Percentiles rank a stretch among this genome's conserved stretches.
Conservation (phyloP, 2,329 filamentous ascomycete species). For the Orbilia javanica region DNA sequence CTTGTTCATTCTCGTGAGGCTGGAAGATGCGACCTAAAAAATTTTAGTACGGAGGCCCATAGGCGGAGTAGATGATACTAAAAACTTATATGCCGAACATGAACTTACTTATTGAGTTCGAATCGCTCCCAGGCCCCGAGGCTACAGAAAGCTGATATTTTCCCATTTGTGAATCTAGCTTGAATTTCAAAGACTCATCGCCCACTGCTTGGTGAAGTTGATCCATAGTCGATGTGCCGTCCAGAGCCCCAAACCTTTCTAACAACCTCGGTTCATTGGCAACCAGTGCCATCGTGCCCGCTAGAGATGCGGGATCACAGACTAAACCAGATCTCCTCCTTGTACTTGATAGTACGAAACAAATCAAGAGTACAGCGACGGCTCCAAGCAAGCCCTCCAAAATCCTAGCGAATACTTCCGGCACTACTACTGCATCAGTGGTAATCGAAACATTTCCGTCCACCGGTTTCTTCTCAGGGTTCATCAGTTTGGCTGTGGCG, state of each 20-base stretch:
- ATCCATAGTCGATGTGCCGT: conserved; percentile 44
- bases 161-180: neutral
- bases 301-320: conserved; percentile 64
- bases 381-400: conserved; percentile 64
- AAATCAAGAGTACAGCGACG: conserved; percentile 60
- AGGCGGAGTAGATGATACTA: too few species aligned
- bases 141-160: conserved; percentile 27
- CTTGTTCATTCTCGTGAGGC: conserved; percentile 37
- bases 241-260: conserved; percentile 54
- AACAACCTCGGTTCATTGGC: conserved; percentile 53
- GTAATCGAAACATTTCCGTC: conserved; percentile 60
- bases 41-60: neutral
- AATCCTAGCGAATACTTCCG: conserved; percentile 65
- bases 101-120: neutral
- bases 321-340: conserved; percentile 60
- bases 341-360: conserved; percentile 61
- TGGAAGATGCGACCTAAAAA: neutral
- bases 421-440: conserved; percentile 64
- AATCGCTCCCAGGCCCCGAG: neutral
- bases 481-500: conserved; percentile 40
- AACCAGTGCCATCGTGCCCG: conserved; percentile 60
- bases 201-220: conserved; percentile 28
- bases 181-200: conserved; percentile 14
- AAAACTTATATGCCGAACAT: neutral
- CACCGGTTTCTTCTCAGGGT: neutral